Conservation (phyloP, 257 asterid species). For the Nicotiana undulata region DNA sequence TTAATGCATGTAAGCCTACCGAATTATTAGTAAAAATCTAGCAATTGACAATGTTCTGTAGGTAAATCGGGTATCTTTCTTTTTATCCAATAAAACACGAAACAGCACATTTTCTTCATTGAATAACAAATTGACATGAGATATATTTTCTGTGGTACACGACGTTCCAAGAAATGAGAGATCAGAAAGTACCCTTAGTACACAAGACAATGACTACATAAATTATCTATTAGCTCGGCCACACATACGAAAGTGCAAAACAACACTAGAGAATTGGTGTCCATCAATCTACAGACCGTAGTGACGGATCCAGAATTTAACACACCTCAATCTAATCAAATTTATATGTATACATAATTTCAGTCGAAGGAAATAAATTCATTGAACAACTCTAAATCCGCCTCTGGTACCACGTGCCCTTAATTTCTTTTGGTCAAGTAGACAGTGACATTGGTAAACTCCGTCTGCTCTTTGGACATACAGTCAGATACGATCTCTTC, state of each 20-base stretch:
- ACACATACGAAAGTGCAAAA: neutral
- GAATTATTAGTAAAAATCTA: neutral
- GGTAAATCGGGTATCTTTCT: neutral
- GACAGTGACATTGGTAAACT: constrained; percentile 16
- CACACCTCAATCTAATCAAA: no score
- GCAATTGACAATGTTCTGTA: neutral
- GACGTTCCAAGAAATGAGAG: neutral
- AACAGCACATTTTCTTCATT: neutral
- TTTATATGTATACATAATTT: no score
- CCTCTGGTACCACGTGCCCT: neutral
- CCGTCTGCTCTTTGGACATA: constrained; percentile 17
- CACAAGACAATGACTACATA: neutral
- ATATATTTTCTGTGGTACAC: neutral
- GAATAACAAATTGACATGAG: neutral
- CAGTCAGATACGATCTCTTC: constrained; percentile 9
- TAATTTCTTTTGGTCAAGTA: neutral
- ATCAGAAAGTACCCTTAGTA: neutral
- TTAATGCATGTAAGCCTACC: neutral
- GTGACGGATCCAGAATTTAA: no score
- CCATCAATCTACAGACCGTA: no score
- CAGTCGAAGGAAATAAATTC: no score
- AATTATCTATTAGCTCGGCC: neutral
- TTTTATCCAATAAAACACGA: neutral
- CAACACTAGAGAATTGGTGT: no score
- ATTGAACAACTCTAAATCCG: neutral